phyloP scores from a whole-genome alignment of 1,284 basidiomycete species.

The Cystobasidium slooffiae region DNA sequence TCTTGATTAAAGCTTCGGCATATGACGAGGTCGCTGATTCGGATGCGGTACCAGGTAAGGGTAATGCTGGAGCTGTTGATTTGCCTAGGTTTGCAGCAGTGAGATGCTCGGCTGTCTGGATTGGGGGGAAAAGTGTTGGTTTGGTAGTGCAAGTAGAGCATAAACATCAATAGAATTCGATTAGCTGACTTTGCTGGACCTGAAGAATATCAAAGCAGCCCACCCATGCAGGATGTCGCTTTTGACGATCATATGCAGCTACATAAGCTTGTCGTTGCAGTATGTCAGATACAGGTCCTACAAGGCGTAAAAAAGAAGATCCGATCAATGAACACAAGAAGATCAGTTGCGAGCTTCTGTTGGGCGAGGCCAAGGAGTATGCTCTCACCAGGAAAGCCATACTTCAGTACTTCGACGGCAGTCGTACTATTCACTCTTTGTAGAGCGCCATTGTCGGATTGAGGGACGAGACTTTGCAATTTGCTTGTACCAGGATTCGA shows the following conservation, averaged over 20 bases:
- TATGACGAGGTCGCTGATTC: constrained; percentile 50
- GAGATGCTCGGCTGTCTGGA: constrained; percentile 54
- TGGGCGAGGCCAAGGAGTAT: background rate
- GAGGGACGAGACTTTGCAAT: constrained; percentile 20
- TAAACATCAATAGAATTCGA: background rate
- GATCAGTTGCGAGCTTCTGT: background rate
- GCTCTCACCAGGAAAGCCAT: constrained; percentile 72
- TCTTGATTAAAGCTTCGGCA: constrained; percentile 56
- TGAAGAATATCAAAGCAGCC: constrained; percentile 49
- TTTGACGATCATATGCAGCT: constrained; percentile 84
- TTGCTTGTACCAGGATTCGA: constrained; percentile 9
- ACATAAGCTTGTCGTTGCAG: constrained; percentile 58
- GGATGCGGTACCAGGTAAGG: constrained; percentile 52
- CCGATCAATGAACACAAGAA: constrained; percentile 62
- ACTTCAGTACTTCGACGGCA: constrained; percentile 62
- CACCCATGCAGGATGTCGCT: constrained; percentile 92
- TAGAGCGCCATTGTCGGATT: constrained; percentile 9
- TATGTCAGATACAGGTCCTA: constrained; percentile 52
- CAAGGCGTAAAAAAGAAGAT: constrained; percentile 69
- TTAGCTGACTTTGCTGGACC: background rate
- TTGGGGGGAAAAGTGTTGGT: background rate
- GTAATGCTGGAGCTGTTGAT: constrained; percentile 66
- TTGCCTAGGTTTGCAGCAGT: constrained; percentile 90
- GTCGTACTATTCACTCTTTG: constrained; percentile 49
- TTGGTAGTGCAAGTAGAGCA: background rate